Conservation (phyloP, 2,329 filamentous ascomycete species). For the Dryadomyces quercivorus region DNA sequence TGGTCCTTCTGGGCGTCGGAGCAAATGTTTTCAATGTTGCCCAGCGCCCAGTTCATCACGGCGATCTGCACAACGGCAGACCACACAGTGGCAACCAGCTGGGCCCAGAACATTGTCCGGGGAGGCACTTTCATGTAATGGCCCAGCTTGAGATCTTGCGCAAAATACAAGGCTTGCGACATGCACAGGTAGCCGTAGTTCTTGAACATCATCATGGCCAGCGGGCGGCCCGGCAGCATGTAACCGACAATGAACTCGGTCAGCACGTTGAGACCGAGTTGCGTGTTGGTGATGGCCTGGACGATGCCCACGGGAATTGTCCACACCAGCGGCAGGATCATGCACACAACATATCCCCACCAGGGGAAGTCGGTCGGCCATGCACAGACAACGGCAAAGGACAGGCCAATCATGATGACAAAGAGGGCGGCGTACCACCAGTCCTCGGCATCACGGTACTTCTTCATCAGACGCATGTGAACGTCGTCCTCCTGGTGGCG, state of each 20-base stretch:
- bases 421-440: constrained; percentile 46
- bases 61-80: constrained; percentile 49
- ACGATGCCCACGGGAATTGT: constrained; percentile 49
- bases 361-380: constrained; percentile 46
- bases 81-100: constrained; percentile 48
- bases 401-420: constrained; percentile 38
- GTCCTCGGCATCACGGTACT: constrained; percentile 45
- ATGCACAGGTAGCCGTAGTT: constrained; percentile 61
- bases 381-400: constrained; percentile 37
- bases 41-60: constrained; percentile 56
- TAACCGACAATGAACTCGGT: constrained; percentile 66
- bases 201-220: constrained; percentile 71
- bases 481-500: constrained; percentile 45
- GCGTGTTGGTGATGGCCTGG: constrained; percentile 46
- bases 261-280: constrained; percentile 56
- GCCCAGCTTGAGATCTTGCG: constrained; percentile 53
- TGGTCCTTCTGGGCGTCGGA: constrained; percentile 35
- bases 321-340: constrained; percentile 45
- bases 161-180: constrained; percentile 52
- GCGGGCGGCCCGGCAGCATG: constrained; percentile 56
- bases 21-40: constrained; percentile 51
- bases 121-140: constrained; percentile 58
- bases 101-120: constrained; percentile 48
- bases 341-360: constrained; percentile 45
- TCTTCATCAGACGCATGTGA: constrained; percentile 50